Evolutionary conservation across 352 stramenopile genomes (phyloP).

Genomic region (Pythium monospermum): DNA sequence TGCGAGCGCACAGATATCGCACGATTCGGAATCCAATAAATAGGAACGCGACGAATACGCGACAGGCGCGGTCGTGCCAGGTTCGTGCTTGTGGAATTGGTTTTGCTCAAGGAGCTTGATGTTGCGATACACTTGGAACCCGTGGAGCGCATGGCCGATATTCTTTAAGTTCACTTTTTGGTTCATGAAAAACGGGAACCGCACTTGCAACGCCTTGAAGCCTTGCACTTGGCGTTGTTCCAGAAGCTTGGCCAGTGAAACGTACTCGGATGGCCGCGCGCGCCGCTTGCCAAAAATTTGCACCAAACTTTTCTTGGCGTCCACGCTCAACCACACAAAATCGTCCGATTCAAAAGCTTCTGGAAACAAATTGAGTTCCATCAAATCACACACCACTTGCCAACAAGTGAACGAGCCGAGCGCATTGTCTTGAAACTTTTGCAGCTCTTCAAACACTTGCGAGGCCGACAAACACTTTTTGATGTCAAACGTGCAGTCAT

Average conservation of each 20-base stretch:
- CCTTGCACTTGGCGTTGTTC: slow-evolving; percentile 72
- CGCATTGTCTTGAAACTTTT: slow-evolving; percentile 59
- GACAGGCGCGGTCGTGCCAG: slow-evolving; percentile 45
- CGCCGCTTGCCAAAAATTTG: slow-evolving; percentile 81
- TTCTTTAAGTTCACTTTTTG: slow-evolving; percentile 82
- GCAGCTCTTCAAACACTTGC: slow-evolving; percentile 57
- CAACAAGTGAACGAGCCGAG: slow-evolving; percentile 86
- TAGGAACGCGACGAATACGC: slow-evolving; percentile 66
- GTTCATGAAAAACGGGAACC: slow-evolving; percentile 77
- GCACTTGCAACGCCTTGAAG: slow-evolving; percentile 76
- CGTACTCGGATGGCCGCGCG: slow-evolving; percentile 59
- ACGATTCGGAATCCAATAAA: slow-evolving; percentile 71
- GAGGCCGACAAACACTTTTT: slow-evolving; percentile 45
- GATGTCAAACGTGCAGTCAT: slow-evolving; percentile 48
- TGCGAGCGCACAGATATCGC: slow-evolving; percentile 45
- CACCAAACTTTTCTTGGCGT: slow-evolving; percentile 74
- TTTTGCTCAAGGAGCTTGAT: slow-evolving; percentile 76
- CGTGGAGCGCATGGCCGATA: slow-evolving; percentile 73
- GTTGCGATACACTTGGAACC: slow-evolving; percentile 80
- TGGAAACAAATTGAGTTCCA: slow-evolving; percentile 66
- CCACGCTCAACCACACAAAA: slow-evolving; percentile 78
- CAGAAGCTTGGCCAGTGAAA: slow-evolving; percentile 58
- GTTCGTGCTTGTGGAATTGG: slow-evolving; percentile 63
- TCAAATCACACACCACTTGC: slow-evolving; percentile 75
- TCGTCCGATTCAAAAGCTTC: slow-evolving; percentile 52